Percentiles rank a stretch among this genome's conserved stretches.
phyloP scores from a whole-genome alignment of 1,139 yeast genomes.

The Geotrichum fermentans region DNA sequence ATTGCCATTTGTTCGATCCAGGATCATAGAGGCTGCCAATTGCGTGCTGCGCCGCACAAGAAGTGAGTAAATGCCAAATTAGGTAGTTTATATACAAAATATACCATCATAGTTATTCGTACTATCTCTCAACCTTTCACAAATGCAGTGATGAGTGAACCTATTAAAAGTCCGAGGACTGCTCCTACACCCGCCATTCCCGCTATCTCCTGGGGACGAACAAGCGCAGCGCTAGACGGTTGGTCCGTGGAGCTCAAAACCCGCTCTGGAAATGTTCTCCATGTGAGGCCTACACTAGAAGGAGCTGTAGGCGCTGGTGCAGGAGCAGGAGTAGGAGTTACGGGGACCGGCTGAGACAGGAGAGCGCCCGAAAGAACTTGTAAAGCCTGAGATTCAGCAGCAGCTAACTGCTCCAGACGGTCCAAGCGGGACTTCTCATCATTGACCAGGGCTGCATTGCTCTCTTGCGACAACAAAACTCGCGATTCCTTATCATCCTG shows the following conservation, averaged over 20 bases:
- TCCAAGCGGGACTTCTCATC: slow-evolving; percentile 15
- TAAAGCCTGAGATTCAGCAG: slow-evolving; percentile 18
- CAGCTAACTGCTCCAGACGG: slow-evolving; percentile 12
- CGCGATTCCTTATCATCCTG: slow-evolving; percentile 13
- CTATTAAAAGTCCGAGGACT: slow-evolving; percentile 18
- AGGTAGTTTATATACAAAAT: too few species aligned
- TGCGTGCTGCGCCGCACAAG: too few species aligned
- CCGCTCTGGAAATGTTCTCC: slow-evolving; percentile 19
- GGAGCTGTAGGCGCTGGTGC: slow-evolving; percentile 1
- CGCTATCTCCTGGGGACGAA: slow-evolving; percentile 18
- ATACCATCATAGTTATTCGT: too few species aligned
- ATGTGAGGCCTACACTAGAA: slow-evolving; percentile 3
- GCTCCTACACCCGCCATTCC: slow-evolving; percentile 20
- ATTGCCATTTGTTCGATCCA: too few species aligned
- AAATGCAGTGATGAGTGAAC: slow-evolving; percentile 14
- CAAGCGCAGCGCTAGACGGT: slow-evolving; percentile 6
- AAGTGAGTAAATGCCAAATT: too few species aligned
- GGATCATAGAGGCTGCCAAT: too few species aligned
- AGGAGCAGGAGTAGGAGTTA: not conserved
- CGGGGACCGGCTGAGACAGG: slow-evolving; percentile 2
- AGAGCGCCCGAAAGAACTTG: slow-evolving; percentile 18
- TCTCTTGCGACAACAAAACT: not conserved
- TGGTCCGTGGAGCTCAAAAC: slow-evolving; percentile 12
- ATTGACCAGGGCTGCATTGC: not conserved
- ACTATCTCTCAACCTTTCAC: too few species aligned